Conservation (phyloP, 805 yeast species). For the Candida ovalis region DNA sequence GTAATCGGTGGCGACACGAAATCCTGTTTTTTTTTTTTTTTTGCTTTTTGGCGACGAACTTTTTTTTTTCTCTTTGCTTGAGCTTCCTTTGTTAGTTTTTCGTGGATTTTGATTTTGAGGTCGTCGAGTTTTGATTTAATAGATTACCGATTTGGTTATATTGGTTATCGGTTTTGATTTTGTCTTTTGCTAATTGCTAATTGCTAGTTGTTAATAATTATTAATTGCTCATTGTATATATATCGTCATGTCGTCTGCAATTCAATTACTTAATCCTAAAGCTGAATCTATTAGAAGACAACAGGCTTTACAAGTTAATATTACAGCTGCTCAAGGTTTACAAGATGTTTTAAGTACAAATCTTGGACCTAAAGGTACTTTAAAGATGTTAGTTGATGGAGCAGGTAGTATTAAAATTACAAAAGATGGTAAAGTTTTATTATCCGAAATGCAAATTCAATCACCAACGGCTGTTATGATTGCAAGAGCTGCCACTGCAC, state of each 20-base stretch:
- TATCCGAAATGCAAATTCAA: constrained; percentile 95
- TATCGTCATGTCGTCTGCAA: constrained; percentile 58
- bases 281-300: constrained; percentile 96
- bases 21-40: too few species aligned
- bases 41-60: too few species aligned
- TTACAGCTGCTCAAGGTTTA: constrained; percentile 93
- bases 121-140: too few species aligned
- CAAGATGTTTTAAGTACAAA: constrained; percentile 90
- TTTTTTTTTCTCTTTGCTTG: too few species aligned
- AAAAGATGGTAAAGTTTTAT: constrained; percentile 91
- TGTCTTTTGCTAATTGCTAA: too few species aligned
- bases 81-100: too few species aligned
- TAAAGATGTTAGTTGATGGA: constrained; percentile 96
- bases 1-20: not conserved
- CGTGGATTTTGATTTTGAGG: too few species aligned
- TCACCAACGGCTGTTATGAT: constrained; percentile 86
- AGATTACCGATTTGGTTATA: too few species aligned
- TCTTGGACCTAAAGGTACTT: constrained; percentile 94
- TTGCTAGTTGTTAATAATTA: too few species aligned
- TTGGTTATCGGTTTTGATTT: too few species aligned
- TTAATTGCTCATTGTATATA: too few species aligned
- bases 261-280: constrained; percentile 91
- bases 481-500: constrained; percentile 97
- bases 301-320: constrained; percentile 94
- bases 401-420: constrained; percentile 93